Percentiles rank a stretch among this genome's conserved stretches.
These are phyloP conservation scores for Thelonectria discophora DNA, from an alignment of 2,329 filamentous ascomycete genomes.

Conservation along the genomic window DNA sequence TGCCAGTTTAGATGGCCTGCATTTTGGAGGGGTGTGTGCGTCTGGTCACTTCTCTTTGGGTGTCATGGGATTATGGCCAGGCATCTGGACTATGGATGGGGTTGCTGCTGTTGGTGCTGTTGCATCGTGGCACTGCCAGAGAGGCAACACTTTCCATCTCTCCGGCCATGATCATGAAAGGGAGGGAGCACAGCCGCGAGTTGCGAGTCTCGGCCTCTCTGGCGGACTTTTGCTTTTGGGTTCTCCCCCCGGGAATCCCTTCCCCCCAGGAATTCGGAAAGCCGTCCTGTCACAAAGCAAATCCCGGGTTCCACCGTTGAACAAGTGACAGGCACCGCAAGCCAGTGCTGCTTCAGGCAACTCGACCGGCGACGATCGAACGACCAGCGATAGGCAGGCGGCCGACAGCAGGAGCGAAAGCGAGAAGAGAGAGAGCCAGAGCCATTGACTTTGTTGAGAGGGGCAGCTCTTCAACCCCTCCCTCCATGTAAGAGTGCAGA, in stretches of 20 bases:
- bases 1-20: constrained; percentile 39
- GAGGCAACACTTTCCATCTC: not conserved
- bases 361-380: constrained; percentile 17
- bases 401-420: constrained; percentile 6
- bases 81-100: constrained; percentile 12
- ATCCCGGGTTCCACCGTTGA: constrained; percentile 19
- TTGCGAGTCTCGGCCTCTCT: constrained; percentile 3
- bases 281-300: constrained; percentile 9
- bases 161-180: not conserved
- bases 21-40: constrained; percentile 18
- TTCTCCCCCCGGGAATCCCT: not conserved
- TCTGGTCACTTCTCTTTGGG: too few relatives aligned
- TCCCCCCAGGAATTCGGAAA: not conserved
- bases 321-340: constrained; percentile 21
- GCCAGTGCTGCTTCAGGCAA: constrained; percentile 21
- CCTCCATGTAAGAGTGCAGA: too few relatives aligned
- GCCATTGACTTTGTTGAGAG: not conserved
- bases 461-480: not conserved
- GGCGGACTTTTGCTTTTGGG: constrained; percentile 12
- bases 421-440: not conserved
- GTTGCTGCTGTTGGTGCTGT: constrained; percentile 9
- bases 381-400: constrained; percentile 9
- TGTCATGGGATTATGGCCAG: constrained; percentile 13
- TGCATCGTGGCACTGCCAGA: constrained; percentile 18
- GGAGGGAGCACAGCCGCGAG: not conserved